Conservation (phyloP, 352 stramenopile species). For the Salisapilia sapeloensis region DNA sequence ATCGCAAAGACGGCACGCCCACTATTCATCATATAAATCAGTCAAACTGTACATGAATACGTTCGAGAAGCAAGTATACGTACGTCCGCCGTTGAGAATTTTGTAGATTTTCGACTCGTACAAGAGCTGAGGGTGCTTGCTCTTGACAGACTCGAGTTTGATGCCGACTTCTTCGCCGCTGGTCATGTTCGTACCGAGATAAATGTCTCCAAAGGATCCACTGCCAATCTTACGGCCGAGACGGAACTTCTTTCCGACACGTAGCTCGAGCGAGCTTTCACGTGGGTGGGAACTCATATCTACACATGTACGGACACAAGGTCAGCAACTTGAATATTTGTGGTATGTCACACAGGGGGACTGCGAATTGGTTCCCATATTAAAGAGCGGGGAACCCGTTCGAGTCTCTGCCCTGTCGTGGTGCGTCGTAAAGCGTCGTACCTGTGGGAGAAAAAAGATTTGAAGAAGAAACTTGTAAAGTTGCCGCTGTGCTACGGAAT, state of each 20-base stretch:
- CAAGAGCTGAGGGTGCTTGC: slow-evolving; percentile 95
- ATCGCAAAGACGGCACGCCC: slow-evolving; percentile 96
- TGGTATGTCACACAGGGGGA: background rate
- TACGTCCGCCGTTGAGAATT: slow-evolving; percentile 97
- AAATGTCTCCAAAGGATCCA: slow-evolving; percentile 99
- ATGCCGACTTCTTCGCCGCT: slow-evolving; percentile 97
- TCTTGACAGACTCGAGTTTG: slow-evolving; percentile 98
- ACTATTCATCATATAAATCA: slow-evolving; percentile 32
- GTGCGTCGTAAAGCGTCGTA: too few relatives aligned
- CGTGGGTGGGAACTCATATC: slow-evolving; percentile 38
- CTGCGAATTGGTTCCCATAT: slow-evolving; percentile 1
- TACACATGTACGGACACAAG: background rate
- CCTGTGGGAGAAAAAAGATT: too few relatives aligned
- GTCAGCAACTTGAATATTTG: background rate
- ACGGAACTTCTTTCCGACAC: slow-evolving; percentile 99
- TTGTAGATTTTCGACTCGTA: slow-evolving; percentile 99
- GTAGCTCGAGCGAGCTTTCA: slow-evolving; percentile 88
- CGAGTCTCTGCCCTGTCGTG: too few relatives aligned
- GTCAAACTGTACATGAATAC: slow-evolving; percentile 1
- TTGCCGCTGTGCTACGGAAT: too few relatives aligned
- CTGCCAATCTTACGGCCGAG: slow-evolving; percentile 98
- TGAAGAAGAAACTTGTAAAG: too few relatives aligned
- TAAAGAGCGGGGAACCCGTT: slow-evolving; percentile 1
- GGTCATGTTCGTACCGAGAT: slow-evolving; percentile 99
- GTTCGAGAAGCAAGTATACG: slow-evolving; percentile 15